Conservation (phyloP, 2,329 filamentous ascomycete species). For the Aspergillus melleus region DNA sequence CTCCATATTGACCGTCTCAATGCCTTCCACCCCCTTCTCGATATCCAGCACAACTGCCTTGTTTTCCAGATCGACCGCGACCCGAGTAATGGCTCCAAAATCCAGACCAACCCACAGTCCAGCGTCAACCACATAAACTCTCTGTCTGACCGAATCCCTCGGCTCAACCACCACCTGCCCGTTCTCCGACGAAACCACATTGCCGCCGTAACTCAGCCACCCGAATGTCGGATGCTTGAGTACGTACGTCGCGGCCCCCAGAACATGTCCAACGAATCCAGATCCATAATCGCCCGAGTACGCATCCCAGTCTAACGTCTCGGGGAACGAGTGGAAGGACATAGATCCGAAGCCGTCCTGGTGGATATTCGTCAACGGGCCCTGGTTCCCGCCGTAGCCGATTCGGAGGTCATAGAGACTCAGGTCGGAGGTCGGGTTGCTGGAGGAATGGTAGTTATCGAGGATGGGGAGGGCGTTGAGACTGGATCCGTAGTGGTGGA, state of each 20-base stretch:
- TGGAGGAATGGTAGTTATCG: slow-evolving; percentile 46
- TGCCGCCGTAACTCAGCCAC: neutral
- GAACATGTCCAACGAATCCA: slow-evolving; percentile 53
- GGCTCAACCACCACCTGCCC: slow-evolving; percentile 28
- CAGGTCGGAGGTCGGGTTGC: slow-evolving; percentile 14
- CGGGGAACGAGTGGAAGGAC: slow-evolving; percentile 59
- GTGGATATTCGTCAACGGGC: slow-evolving; percentile 57
- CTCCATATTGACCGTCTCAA: neutral
- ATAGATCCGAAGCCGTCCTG: slow-evolving; percentile 55
- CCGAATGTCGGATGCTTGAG: neutral
- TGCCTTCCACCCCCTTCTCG: neutral
- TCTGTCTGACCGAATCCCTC: neutral
- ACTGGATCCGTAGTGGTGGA: slow-evolving; percentile 62
- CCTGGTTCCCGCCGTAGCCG: slow-evolving; percentile 56
- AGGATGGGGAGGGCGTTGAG: slow-evolving; percentile 60
- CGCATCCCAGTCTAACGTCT: slow-evolving; percentile 44
- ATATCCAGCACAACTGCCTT: neutral
- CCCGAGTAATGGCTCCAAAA: neutral
- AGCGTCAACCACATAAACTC: neutral
- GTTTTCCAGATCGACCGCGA: neutral
- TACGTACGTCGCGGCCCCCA: slow-evolving; percentile 32
- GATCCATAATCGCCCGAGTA: slow-evolving; percentile 61
- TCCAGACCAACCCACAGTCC: neutral
- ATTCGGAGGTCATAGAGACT: slow-evolving; percentile 51
- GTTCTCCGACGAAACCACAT: neutral